Evolutionary conservation across 768 basidiomycete species (phyloP).

Genomic region (Kwoniella sp.): DNA sequence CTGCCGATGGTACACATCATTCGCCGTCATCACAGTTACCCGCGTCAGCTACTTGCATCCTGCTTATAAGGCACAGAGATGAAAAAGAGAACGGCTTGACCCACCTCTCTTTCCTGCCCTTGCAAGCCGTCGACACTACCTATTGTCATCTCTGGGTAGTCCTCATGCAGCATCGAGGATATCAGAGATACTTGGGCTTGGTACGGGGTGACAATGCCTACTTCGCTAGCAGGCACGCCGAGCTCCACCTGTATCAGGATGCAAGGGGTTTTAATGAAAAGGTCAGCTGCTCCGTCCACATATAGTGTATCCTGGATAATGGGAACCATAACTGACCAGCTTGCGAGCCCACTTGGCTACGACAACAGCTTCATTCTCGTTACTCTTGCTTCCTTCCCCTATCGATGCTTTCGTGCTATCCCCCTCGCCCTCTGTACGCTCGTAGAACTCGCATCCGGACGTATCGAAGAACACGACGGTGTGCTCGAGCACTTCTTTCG

Average conservation of each 20-base stretch:
- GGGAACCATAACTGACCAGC: conserved; percentile 62
- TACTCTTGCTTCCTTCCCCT: conserved; percentile 88
- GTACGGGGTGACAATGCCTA: conserved; percentile 90
- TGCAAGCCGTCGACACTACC: conserved; percentile 98
- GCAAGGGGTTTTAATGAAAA: neutral
- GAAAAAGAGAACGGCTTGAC: neutral
- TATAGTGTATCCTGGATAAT: neutral
- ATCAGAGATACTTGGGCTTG: conserved; percentile 91
- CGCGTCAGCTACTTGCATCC: neutral
- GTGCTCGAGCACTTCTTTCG: conserved; percentile 70
- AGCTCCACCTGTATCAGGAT: conserved; percentile 60
- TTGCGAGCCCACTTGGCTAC: conserved; percentile 80
- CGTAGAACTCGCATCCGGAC: conserved; percentile 89
- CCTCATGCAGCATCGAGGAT: conserved; percentile 71
- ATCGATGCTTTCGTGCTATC: conserved; percentile 57
- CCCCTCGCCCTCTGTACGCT: conserved; percentile 67
- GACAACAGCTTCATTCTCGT: conserved; percentile 90
- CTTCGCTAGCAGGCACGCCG: conserved; percentile 70
- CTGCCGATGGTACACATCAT: conserved; percentile 51
- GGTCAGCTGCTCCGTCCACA: neutral
- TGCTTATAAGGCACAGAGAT: too few species aligned
- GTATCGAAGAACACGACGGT: conserved; percentile 95
- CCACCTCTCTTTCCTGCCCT: conserved; percentile 69
- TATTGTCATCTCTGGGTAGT: conserved; percentile 70
- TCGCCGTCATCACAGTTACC: too few species aligned